Conservation (phyloP, 805 yeast genomes). For the Ogataea siamensis region DNA sequence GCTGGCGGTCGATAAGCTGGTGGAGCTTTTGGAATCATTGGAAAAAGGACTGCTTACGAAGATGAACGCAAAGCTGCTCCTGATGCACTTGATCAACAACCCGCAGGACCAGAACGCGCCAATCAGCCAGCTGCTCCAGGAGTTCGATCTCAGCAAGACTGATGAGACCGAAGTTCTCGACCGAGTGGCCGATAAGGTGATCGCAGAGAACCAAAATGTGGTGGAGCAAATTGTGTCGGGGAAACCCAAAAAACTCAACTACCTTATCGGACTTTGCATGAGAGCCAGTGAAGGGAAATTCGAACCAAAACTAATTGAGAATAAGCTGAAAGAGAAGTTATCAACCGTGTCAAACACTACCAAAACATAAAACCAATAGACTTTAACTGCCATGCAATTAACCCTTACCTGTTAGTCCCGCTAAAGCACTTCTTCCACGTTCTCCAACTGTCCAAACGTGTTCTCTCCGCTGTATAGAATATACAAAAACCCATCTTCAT, state of each 20-base stretch:
- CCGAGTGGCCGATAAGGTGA: conserved; percentile 36
- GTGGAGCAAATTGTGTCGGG: conserved; percentile 54
- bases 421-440: conserved; percentile 26
- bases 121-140: conserved; percentile 48
- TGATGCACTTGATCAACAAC: conserved; percentile 58
- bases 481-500: conserved; percentile 95
- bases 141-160: conserved; percentile 46
- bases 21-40: conserved; percentile 55
- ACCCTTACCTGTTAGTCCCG: conserved; percentile 4
- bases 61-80: conserved; percentile 63
- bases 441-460: conserved; percentile 70
- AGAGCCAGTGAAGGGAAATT: conserved; percentile 67
- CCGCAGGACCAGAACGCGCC: conserved; percentile 36
- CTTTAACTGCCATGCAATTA: conserved; percentile 6
- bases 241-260: conserved; percentile 64
- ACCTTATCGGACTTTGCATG: conserved; percentile 83
- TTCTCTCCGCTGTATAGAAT: conserved; percentile 96
- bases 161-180: conserved; percentile 36
- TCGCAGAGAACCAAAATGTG: conserved; percentile 45
- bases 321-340: conserved; percentile 23
- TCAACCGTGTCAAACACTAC: not conserved
- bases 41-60: conserved; percentile 50
- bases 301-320: conserved; percentile 28
- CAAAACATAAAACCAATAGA: conserved; percentile 8
- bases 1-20: conserved; percentile 44